Conservation (phyloP, 345 rosid species). For the Sonneratia alba region DNA sequence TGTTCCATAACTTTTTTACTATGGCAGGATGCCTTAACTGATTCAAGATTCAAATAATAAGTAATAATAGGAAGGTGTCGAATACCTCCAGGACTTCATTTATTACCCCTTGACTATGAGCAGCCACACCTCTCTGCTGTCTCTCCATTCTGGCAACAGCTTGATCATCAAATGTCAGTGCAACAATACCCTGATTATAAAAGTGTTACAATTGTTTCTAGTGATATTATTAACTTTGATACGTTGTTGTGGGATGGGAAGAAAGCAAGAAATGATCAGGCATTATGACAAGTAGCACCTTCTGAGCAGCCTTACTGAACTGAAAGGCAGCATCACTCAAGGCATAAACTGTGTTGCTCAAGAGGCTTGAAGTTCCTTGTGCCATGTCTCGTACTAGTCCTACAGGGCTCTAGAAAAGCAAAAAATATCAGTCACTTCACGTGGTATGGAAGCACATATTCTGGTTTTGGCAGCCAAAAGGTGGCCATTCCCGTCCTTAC, state of each 20-base stretch:
- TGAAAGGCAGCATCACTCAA: slow-evolving; percentile 94
- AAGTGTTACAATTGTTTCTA: not conserved
- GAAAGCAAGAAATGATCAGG: slow-evolving; percentile 9
- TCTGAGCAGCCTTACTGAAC: slow-evolving; percentile 95
- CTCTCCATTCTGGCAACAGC: slow-evolving; percentile 72
- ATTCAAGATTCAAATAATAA: not conserved
- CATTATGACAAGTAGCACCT: slow-evolving; percentile 34
- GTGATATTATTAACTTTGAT: not conserved
- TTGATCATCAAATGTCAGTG: slow-evolving; percentile 87
- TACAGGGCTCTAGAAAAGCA: slow-evolving; percentile 60
- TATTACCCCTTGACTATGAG: slow-evolving; percentile 84
- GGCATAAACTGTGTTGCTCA: slow-evolving; percentile 85
- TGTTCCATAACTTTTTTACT: not conserved
- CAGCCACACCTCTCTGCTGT: slow-evolving; percentile 56
- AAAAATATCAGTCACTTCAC: not conserved
- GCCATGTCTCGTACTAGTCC: slow-evolving; percentile 90
- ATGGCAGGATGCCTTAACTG: not conserved
- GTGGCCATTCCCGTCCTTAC: not conserved
- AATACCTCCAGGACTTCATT: slow-evolving; percentile 88
- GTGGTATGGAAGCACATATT: not conserved
- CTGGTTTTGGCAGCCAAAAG: not conserved
- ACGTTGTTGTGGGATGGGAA: not conserved
- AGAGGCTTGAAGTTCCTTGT: slow-evolving; percentile 82
- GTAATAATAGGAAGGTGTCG: not conserved
- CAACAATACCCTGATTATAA: slow-evolving; percentile 71